Evolutionary conservation across 345 rosid genomes (phyloP).

Genomic region (Punica granatum): DNA sequence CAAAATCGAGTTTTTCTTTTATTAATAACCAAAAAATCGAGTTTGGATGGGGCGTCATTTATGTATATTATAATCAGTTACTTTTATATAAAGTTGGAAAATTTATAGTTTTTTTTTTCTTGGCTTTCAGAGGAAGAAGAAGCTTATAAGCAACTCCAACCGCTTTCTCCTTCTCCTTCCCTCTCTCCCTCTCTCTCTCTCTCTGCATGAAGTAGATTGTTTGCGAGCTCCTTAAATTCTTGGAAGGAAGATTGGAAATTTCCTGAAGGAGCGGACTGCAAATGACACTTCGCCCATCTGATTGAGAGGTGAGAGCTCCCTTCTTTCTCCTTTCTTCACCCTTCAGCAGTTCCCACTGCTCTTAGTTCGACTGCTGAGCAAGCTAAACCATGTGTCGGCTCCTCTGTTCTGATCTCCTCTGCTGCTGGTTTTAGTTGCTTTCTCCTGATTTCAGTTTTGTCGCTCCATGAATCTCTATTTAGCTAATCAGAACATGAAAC

Average conservation of each 20-base stretch:
- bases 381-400: no score
- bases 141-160: slow-evolving; percentile 27
- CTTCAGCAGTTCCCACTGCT: neutral
- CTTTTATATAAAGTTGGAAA: no score
- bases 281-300: slow-evolving; percentile 7
- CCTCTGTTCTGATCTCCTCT: neutral
- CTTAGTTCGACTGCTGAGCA: neutral
- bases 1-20: no score
- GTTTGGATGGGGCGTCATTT: no score
- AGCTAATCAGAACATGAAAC: neutral
- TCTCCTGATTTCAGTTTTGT: neutral
- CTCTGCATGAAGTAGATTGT: neutral
- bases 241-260: neutral
- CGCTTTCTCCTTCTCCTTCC: no score
- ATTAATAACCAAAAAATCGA: no score
- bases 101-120: neutral
- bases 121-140: slow-evolving; percentile 24
- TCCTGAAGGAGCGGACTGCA: neutral
- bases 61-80: no score
- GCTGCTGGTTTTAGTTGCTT: neutral
- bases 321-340: neutral
- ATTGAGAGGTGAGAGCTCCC: slow-evolving; percentile 14
- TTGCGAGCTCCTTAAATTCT: neutral
- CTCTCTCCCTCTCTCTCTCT: slow-evolving; percentile 1
- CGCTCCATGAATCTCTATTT: neutral